phyloP scores from a whole-genome alignment of 108 stramenopile genomes.

The Skeletonema tropicum region DNA sequence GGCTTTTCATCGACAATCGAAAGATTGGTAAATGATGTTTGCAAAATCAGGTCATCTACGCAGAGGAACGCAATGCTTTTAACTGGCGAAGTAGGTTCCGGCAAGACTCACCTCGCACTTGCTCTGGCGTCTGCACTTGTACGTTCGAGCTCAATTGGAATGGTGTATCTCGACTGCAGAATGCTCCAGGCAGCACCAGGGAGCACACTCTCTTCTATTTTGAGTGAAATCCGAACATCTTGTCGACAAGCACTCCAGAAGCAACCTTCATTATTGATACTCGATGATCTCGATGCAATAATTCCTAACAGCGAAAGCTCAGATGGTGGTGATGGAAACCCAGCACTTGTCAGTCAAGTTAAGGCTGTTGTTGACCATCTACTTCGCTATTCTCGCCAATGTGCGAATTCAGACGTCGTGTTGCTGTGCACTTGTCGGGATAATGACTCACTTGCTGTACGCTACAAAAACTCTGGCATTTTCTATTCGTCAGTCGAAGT shows the following conservation, averaged over 20 bases:
- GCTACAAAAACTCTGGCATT: slow-evolving; percentile 29
- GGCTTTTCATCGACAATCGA: slow-evolving; percentile 25
- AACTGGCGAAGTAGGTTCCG: slow-evolving; percentile 66
- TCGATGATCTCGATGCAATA: slow-evolving; percentile 81
- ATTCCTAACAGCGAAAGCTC: slow-evolving; percentile 62
- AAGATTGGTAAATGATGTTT: neutral
- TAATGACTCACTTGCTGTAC: slow-evolving; percentile 32
- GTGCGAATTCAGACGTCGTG: slow-evolving; percentile 19
- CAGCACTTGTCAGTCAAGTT: slow-evolving; percentile 65
- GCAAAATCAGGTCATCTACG: slow-evolving; percentile 7
- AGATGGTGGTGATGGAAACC: slow-evolving; percentile 54
- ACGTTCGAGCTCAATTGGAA: slow-evolving; percentile 24
- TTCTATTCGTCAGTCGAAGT: slow-evolving; percentile 40
- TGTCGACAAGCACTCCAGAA: slow-evolving; percentile 13
- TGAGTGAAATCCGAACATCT: slow-evolving; percentile 18
- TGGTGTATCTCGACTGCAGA: slow-evolving; percentile 76
- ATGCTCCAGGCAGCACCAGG: slow-evolving; percentile 53
- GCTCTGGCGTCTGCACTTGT: slow-evolving; percentile 51
- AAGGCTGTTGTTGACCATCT: slow-evolving; percentile 75
- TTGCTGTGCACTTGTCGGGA: slow-evolving; percentile 44
- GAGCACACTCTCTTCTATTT: slow-evolving; percentile 33
- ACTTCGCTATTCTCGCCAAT: slow-evolving; percentile 14
- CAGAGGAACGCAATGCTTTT: slow-evolving; percentile 28
- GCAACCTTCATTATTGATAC: slow-evolving; percentile 55
- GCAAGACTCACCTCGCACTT: slow-evolving; percentile 74